Conservation (phyloP, 768 basidiomycete species). For the Tricholoma sp. region DNA sequence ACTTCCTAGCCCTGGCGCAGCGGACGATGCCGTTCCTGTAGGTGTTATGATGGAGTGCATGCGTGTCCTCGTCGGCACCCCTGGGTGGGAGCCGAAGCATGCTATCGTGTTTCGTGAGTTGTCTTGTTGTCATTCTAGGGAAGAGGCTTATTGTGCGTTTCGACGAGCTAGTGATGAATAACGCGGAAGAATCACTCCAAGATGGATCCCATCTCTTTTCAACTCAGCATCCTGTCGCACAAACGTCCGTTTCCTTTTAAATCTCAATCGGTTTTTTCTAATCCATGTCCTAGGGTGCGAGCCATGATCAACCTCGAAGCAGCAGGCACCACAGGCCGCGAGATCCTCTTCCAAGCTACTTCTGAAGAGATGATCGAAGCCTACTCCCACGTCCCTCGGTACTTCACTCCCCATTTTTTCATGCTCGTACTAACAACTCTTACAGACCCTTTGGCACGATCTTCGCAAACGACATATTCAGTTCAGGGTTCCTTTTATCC, state of each 20-base stretch:
- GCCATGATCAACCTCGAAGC: constrained; percentile 78
- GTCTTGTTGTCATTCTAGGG: not conserved
- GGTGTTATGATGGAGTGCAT: constrained; percentile 91
- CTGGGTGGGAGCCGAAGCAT: constrained; percentile 67
- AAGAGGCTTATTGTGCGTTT: not conserved
- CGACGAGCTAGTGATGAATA: constrained; percentile 70
- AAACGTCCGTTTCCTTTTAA: constrained; percentile 56
- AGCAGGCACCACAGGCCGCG: constrained; percentile 82
- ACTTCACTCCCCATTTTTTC: not conserved
- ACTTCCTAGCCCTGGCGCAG: constrained; percentile 81
- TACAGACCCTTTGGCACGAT: constrained; percentile 86
- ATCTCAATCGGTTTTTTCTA: not conserved
- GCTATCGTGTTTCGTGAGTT: constrained; percentile 78
- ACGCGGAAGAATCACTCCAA: constrained; percentile 92
- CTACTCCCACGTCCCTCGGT: constrained; percentile 81
- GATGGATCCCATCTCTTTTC: constrained; percentile 93
- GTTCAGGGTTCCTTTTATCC: constrained; percentile 82
- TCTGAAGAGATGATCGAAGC: constrained; percentile 93
- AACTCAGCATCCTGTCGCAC: constrained; percentile 75
- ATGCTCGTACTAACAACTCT: not conserved
- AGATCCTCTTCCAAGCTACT: constrained; percentile 93
- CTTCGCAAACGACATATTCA: constrained; percentile 89
- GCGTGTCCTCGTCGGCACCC: constrained; percentile 65
- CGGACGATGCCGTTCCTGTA: constrained; percentile 84
- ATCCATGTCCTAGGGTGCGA: constrained; percentile 53